Conservation (phyloP, 2,329 filamentous ascomycete genomes). For the Pseudocercospora musae region DNA sequence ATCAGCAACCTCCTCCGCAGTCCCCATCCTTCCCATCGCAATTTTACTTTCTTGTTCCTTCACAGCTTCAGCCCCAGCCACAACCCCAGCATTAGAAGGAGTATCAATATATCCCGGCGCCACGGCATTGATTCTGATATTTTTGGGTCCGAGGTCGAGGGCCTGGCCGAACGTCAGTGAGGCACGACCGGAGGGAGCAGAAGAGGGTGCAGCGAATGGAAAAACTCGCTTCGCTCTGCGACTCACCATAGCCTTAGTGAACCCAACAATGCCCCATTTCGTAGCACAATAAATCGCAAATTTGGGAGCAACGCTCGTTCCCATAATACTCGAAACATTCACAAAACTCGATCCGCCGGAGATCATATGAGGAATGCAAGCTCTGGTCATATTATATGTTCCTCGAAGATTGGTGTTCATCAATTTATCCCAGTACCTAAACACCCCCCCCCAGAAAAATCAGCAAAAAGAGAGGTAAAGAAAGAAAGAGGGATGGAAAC, state of each 20-base stretch:
- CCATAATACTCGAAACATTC: constrained; percentile 44
- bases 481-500: no score
- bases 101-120: constrained; percentile 47
- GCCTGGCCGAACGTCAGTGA: neutral
- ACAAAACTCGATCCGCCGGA: no score
- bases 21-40: constrained; percentile 44
- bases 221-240: no score
- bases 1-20: constrained; percentile 49
- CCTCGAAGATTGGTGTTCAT: constrained; percentile 43
- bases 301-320: constrained; percentile 35
- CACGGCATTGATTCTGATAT: constrained; percentile 41
- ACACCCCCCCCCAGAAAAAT: neutral
- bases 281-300: constrained; percentile 43
- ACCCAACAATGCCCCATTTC: constrained; percentile 45
- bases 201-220: no score
- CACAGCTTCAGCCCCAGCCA: constrained; percentile 46
- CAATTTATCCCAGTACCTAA: constrained; percentile 42
- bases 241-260: constrained; percentile 45
- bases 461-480: neutral
- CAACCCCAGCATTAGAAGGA: constrained; percentile 49
- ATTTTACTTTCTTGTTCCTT: constrained; percentile 40
- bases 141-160: constrained; percentile 24
- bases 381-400: constrained; percentile 40
- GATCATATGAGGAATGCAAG: constrained; percentile 38
- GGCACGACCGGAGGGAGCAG: neutral